phyloP scores from a whole-genome alignment of 2,329 filamentous ascomycete genomes.

The Paradendryphiella salina region DNA sequence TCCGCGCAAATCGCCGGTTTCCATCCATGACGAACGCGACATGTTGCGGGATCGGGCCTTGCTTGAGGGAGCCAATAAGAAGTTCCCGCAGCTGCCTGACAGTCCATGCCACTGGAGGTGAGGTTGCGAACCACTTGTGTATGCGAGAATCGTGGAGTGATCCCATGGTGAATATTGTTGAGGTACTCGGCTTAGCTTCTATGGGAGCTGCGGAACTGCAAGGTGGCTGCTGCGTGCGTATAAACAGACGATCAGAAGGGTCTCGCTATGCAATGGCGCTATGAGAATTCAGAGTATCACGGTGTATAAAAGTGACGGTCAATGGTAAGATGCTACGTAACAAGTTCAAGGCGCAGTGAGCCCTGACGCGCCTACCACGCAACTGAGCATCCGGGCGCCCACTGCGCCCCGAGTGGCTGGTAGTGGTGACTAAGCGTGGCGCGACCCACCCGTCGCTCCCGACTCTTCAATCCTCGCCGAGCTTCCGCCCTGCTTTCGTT shows the following conservation, averaged over 20 bases:
- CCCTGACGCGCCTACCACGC: conserved; percentile 37
- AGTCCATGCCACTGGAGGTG: conserved; percentile 90
- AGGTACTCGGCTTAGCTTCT: conserved; percentile 16
- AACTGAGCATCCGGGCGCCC: conserved; percentile 20
- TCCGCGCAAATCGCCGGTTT: conserved; percentile 88
- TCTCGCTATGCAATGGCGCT: conserved; percentile 4
- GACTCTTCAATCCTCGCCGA: conserved; percentile 20
- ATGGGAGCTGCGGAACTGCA: conserved; percentile 15
- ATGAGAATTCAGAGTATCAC: conserved; percentile 21
- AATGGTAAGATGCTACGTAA: conserved; percentile 40
- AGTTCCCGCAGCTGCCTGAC: conserved; percentile 77
- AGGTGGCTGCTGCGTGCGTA: not conserved
- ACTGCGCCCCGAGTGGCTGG: conserved; percentile 14
- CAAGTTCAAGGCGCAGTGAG: conserved; percentile 35
- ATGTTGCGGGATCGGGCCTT: conserved; percentile 91
- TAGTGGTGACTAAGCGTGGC: conserved; percentile 18
- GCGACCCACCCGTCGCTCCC: conserved; percentile 14
- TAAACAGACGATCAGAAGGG: not conserved
- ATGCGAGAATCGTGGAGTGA: conserved; percentile 64
- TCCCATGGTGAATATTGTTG: conserved; percentile 35
- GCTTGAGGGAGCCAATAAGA: conserved; percentile 82
- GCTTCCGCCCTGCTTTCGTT: conserved; percentile 18
- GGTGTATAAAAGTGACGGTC: conserved; percentile 24
- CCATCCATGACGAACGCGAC: conserved; percentile 99
- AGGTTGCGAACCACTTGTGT: conserved; percentile 78